phyloP scores from a whole-genome alignment of 169 alveolate species.

The Amoebophrya sp. region DNA sequence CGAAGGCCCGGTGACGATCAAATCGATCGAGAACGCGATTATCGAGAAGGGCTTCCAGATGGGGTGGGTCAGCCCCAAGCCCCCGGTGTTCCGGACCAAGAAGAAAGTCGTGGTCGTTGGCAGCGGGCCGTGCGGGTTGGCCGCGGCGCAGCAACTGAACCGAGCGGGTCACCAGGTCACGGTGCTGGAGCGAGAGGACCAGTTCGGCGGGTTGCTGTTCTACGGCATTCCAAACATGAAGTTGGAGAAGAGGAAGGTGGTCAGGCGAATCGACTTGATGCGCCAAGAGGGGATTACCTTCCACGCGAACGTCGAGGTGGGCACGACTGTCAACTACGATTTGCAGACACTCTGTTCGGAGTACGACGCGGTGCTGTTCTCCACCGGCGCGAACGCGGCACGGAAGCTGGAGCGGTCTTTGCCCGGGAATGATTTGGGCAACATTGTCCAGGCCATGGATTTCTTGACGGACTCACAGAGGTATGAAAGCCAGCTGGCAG shows the following conservation, averaged over 20 bases:
- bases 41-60: slow-evolving; percentile 54
- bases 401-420: slow-evolving; percentile 47
- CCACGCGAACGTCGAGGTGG: slow-evolving; percentile 43
- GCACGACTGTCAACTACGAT: not conserved
- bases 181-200: slow-evolving; percentile 54
- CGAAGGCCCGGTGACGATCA: slow-evolving; percentile 55
- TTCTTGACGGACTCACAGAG: slow-evolving; percentile 51
- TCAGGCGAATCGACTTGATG: slow-evolving; percentile 50
- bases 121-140: slow-evolving; percentile 57
- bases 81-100: slow-evolving; percentile 44
- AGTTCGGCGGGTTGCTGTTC: slow-evolving; percentile 54
- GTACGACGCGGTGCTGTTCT: slow-evolving; percentile 54
- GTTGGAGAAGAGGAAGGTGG: slow-evolving; percentile 52
- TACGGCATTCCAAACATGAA: slow-evolving; percentile 60
- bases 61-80: slow-evolving; percentile 56
- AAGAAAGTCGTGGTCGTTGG: slow-evolving; percentile 59
- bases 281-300: slow-evolving; percentile 52
- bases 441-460: slow-evolving; percentile 51
- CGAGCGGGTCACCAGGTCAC: slow-evolving; percentile 50
- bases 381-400: slow-evolving; percentile 52
- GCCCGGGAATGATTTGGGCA: slow-evolving; percentile 37
- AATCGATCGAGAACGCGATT: slow-evolving; percentile 53
- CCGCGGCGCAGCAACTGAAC: slow-evolving; percentile 59
- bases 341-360: slow-evolving; percentile 41
- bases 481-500: not conserved